phyloP scores from a whole-genome alignment of 2,329 filamentous ascomycete species.

The Fusarium algeriense region DNA sequence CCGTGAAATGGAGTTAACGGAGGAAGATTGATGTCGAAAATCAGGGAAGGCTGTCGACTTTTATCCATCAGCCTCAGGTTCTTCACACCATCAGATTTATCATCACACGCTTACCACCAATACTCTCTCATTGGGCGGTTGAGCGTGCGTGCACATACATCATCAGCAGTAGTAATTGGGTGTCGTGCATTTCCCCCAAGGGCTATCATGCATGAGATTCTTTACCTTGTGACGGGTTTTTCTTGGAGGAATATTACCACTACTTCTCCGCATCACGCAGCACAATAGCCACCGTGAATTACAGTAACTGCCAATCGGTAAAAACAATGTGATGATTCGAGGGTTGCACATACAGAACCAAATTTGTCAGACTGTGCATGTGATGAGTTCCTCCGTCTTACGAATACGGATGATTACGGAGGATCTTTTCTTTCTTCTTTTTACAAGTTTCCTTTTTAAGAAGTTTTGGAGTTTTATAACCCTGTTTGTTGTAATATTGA shows the following conservation, averaged over 20 bases:
- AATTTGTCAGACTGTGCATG: conserved; percentile 12
- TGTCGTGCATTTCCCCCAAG: conserved; percentile 42
- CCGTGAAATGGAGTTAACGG: conserved; percentile 20
- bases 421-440: conserved; percentile 21
- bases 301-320: conserved; percentile 26
- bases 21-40: neutral
- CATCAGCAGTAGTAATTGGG: conserved; percentile 34
- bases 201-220: conserved; percentile 38
- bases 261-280: conserved; percentile 33
- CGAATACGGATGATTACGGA: conserved; percentile 32
- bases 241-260: conserved; percentile 25
- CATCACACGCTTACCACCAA: conserved; percentile 33
- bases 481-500: conserved; percentile 17
- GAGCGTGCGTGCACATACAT: conserved; percentile 33
- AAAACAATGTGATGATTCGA: conserved; percentile 13
- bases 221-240: conserved; percentile 42
- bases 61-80: conserved; percentile 42
- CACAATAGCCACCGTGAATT: conserved; percentile 36
- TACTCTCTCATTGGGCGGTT: conserved; percentile 27
- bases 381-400: conserved; percentile 35
- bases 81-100: conserved; percentile 36
- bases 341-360: conserved; percentile 10
- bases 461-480: conserved; percentile 18
- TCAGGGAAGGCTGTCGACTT: conserved; percentile 26
- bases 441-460: conserved; percentile 31